Evolutionary conservation across 2,329 filamentous ascomycete species (phyloP), one percentile per base, ranked within the genome.

Genomic region (Xylaria sp.): DNA sequence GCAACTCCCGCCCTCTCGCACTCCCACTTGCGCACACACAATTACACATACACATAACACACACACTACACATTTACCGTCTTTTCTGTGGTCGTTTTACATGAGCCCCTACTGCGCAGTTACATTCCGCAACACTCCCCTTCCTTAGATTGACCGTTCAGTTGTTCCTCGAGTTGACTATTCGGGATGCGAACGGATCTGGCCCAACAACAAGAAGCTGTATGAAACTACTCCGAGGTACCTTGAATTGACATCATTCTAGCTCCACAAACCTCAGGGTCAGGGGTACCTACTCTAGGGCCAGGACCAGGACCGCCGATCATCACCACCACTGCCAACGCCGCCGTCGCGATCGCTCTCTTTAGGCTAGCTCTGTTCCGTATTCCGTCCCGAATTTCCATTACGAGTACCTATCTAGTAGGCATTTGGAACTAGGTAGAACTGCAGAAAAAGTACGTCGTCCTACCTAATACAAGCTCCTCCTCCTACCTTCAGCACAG

Each of bases 221-320:
- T 49, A 46, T 49, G 52, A 42, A 49, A 30, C 52, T 53, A 11
- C 34, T 50, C 13, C 18, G 55, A 46, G 23, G 35, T 44, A 46
- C 42, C 37, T n/a, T 59, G 48, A 62, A 62, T 58, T 70, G 67
- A 70, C 68, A 70, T 70, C 67, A 70, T 66, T 60, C 52, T 59
- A 67, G 68, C 66, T 69, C 66, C 68, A 68, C 67, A 59, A 44
- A 16, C 58, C 34, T 46, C 60, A 30, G 23, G 23, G 23, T 30
- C 23, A 58, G 65, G 64, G 63, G 59, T 67, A 62, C 60, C 66
- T 61, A 30, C 23, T 30, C 23, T 30, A 30, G 23, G 23, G 23
- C 4, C 23, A 55, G 10, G 52, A 4, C 52, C 55, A 54, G 35
- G 47, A 52, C 19, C 47, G 55, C 55, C 57, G 60, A 64, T 64